Base-by-base conservation (phyloP, 2,329 filamentous ascomycete genomes). In the Penicillium janthinellum region DNA sequence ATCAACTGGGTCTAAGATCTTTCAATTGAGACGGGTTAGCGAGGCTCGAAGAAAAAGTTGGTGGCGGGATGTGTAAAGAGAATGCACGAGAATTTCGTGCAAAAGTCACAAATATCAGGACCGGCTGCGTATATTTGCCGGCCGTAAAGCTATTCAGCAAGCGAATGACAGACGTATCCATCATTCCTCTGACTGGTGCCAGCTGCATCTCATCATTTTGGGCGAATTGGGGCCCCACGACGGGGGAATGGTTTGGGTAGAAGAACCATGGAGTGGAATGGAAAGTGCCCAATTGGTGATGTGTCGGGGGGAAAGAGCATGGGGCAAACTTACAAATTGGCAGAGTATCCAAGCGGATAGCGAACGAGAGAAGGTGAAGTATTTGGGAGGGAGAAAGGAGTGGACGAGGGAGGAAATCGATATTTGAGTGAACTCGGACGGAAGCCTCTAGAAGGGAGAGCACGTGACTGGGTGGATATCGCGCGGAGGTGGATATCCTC, bases 111-210 rank as follows among this genome's bases (percentile, higher is more conserved):
- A 61, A 63, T 62, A 64, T 74, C 71, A 74, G 71, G 73, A 73
- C 70, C 69, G 62, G 71, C 56, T 58, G 76, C 75, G 75, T 72
- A 71, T 75, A 76, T 28, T 52, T 52, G 76, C 78, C 78, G 80
- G 78, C 77, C 75, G 76, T 77, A 77, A 77, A 84, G 83, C 84
- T 85, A 80, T 77, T 87, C 84, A 82, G 83, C 85, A 87, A 64
- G 75, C 35, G 41, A 77, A 79, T 83, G 81, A 84, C 58, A 59
- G 81, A 84, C 82, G 64, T 64, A 66, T 59, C 62, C 85, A 78
- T 84, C 82, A 82, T 58, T 75, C 83, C 80, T 87, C 78, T 81
- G 85, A 84, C 85, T 87, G 85, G 85, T 88, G 85, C 85, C 85
- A 88, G 85, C 85, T 78, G 72, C 74, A 73, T 83, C 72, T 86